A percentile compares a stretch with the other conserved stretches of the same genome.
These are phyloP conservation scores for Chlamydomonas schloesseri DNA, from an alignment of 139 green algal genomes.

Conservation along the genomic window DNA sequence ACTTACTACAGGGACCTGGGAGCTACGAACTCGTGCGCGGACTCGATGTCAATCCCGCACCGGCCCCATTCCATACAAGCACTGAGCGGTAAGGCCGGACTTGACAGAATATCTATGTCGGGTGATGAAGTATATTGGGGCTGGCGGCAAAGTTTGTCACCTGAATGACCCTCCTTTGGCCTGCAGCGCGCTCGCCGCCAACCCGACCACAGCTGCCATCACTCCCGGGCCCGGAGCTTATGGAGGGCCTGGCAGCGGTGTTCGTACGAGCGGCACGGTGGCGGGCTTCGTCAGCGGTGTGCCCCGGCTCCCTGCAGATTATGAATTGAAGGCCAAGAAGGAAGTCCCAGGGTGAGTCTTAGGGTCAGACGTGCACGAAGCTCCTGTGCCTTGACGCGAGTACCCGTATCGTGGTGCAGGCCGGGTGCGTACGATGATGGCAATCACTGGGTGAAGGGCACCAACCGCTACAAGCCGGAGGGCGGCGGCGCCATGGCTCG, in stretches of 20 bases:
- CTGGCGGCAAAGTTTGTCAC: background rate
- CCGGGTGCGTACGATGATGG: conserved; percentile 12
- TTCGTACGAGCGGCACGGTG: background rate
- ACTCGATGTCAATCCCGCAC: background rate
- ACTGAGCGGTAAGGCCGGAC: background rate
- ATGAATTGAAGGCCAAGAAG: background rate
- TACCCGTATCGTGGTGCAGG: background rate
- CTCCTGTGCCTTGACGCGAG: no score
- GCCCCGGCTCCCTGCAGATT: background rate
- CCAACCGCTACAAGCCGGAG: background rate
- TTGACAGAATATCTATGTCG: background rate
- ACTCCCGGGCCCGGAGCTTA: conserved; percentile 17
- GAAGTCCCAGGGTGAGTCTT: conserved; percentile 13
- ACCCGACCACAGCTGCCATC: conserved; percentile 11
- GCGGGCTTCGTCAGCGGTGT: conserved; percentile 29
- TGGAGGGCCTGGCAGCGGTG: background rate
- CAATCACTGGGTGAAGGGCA: conserved; percentile 17
- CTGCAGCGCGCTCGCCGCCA: conserved; percentile 5
- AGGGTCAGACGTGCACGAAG: background rate
- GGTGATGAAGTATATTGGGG: background rate
- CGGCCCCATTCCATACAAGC: conserved; percentile 21
- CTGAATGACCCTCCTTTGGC: no score
- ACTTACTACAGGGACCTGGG: background rate
- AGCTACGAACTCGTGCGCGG: background rate
- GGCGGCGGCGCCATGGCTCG: background rate